Conservation (phyloP, 1,284 basidiomycete genomes). For the Ceratobasidium sp. region DNA sequence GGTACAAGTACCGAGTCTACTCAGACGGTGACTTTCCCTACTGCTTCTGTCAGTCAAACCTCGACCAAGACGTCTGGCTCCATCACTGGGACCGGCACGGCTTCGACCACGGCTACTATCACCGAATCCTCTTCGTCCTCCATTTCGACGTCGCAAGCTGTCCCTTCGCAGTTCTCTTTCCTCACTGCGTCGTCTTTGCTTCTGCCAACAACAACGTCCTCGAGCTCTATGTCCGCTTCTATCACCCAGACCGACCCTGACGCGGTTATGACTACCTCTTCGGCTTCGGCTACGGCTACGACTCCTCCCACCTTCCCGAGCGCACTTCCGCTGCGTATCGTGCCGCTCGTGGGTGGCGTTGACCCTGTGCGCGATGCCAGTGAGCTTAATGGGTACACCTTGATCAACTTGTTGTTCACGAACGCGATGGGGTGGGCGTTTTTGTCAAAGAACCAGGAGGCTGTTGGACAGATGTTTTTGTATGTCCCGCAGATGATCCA, state of each 20-base stretch:
- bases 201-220: slow-evolving; percentile 54
- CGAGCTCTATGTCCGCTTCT: slow-evolving; percentile 52
- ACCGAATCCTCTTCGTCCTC: slow-evolving; percentile 39
- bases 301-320: slow-evolving; percentile 64
- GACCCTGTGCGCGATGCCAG: slow-evolving; percentile 48
- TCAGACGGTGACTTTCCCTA: slow-evolving; percentile 39
- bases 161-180: slow-evolving; percentile 56
- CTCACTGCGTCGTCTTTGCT: slow-evolving; percentile 63
- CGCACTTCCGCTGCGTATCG: slow-evolving; percentile 70
- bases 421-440: slow-evolving; percentile 70
- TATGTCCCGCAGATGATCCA: slow-evolving; percentile 67
- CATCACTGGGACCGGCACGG: slow-evolving; percentile 45
- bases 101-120: slow-evolving; percentile 22
- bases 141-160: slow-evolving; percentile 30
- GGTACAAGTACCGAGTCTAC: slow-evolving; percentile 16
- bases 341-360: slow-evolving; percentile 59
- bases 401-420: slow-evolving; percentile 72
- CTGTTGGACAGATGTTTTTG: slow-evolving; percentile 72
- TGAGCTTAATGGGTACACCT: slow-evolving; percentile 59
- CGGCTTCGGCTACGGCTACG: slow-evolving; percentile 55
- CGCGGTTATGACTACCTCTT: slow-evolving; percentile 58
- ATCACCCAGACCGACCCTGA: slow-evolving; percentile 69
- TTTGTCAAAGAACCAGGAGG: slow-evolving; percentile 63
- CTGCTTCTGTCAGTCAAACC: slow-evolving; percentile 20
- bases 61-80: slow-evolving; percentile 33